Evolutionary conservation across 306 rosid genomes (phyloP).

Genomic region (Ammopiptanthus mongolicus): DNA sequence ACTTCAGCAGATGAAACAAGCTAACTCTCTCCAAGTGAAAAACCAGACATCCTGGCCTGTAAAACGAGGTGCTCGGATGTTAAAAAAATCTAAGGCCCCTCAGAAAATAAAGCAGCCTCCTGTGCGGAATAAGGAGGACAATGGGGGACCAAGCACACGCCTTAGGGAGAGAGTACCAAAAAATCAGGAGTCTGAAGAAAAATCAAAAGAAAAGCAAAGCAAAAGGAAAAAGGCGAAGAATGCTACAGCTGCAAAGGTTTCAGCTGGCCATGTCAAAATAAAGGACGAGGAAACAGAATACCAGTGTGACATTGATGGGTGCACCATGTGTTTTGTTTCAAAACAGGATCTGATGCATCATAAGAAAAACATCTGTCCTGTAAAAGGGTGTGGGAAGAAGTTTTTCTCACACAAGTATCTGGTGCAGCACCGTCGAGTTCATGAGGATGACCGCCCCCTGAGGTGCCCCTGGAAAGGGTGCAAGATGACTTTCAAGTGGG

Average conservation of each 20-base stretch:
- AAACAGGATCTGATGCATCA: slow-evolving; percentile 75
- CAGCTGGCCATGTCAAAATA: slow-evolving; percentile 35
- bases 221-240: slow-evolving; percentile 63
- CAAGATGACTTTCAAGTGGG: slow-evolving; percentile 99
- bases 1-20: slow-evolving; percentile 45
- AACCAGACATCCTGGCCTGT: slow-evolving; percentile 32
- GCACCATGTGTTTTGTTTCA: slow-evolving; percentile 74
- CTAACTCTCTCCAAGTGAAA: slow-evolving; percentile 34
- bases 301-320: slow-evolving; percentile 85
- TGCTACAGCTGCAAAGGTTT: slow-evolving; percentile 44
- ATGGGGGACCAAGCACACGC: slow-evolving; percentile 91
- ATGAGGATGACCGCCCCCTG: slow-evolving; percentile 88
- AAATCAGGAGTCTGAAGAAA: slow-evolving; percentile 40
- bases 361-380: slow-evolving; percentile 84
- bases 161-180: slow-evolving; percentile 73
- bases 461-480: slow-evolving; percentile 99
- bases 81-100: slow-evolving; percentile 37
- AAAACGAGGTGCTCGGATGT: slow-evolving; percentile 39
- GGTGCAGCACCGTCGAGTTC: slow-evolving; percentile 96
- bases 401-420: slow-evolving; percentile 97
- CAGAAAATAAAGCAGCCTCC: slow-evolving; percentile 45
- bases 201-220: slow-evolving; percentile 45
- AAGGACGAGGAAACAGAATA: slow-evolving; percentile 59
- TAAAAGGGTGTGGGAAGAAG: slow-evolving; percentile 98
- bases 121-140: slow-evolving; percentile 42